Base-by-base conservation (phyloP, 768 basidiomycete species). In the Pleurotus tuoliensis region DNA sequence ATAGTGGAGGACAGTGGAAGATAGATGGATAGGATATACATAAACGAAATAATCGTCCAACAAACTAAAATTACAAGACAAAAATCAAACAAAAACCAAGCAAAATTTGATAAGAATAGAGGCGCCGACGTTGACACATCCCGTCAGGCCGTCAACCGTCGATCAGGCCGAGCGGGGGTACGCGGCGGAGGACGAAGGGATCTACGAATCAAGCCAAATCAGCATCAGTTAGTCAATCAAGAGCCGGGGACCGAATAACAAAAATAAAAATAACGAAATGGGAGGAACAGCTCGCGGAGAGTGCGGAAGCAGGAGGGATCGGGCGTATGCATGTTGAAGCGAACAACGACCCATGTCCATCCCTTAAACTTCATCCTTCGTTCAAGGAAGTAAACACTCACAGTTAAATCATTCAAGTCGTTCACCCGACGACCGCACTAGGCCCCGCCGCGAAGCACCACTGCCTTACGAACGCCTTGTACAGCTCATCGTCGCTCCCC, bases 361-460 rank as follows among this genome's bases (percentile, higher is more conserved):
- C 27, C 27, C 27, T 16, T 8, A 30, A 27, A 27, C 11, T n/a
- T 25, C n/a, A 27, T 24, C n/a, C n/a, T n/a, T n/a, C 20, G 2
- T 20, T 27, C 25, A 34, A 49, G 15, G 18, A 25, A 27, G 27
- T 15, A 15, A 49, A 18, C 16, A 39, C 30, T 27, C 38, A 20
- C 37, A 5, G 7, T 39, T 13, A 9, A 8, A 3, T 7, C 20
- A 4, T 41, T 41, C 16, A 20, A 45, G 13, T n/a, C 6, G n/a
- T 15, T 45, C 54, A 45, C 25, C 54, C 54, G 18, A 41, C 58
- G 44, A 47, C 55, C 8, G 50, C 40, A 39, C 24, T 18, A 20
- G 57, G 54, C n/a, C 68, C 71, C 61, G 79, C 76, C 6, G 83
- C 84, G 67, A 88, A 88, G 66, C 86, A 87, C 86, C 86, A 88